These are phyloP conservation scores for Zygosaccharomyces bisporus DNA, from an alignment of 805 yeast species.

Conservation along the genomic window DNA sequence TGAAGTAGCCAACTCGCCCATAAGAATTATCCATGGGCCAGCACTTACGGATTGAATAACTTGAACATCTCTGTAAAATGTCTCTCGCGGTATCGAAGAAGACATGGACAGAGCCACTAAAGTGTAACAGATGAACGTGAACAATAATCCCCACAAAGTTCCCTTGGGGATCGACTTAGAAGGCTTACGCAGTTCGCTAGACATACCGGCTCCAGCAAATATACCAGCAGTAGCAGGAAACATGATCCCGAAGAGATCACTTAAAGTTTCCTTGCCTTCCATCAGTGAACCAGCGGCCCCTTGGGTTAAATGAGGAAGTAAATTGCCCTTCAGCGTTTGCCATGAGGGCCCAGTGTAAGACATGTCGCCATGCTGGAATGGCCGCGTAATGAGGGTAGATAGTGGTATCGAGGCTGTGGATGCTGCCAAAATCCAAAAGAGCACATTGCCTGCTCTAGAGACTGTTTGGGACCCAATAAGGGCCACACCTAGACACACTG, in stretches of 20 bases:
- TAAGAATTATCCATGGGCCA: constrained; percentile 60
- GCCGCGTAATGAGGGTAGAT: constrained; percentile 62
- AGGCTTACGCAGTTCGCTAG: constrained; percentile 85
- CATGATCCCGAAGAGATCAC: constrained; percentile 86
- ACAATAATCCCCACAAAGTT: constrained; percentile 75
- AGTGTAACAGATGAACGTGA: constrained; percentile 74
- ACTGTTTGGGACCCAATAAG: constrained; percentile 77
- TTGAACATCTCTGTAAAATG: constrained; percentile 75
- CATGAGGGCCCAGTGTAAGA: constrained; percentile 72
- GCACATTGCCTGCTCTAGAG: constrained; percentile 72
- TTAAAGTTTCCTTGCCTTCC: constrained; percentile 63
- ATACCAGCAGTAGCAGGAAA: constrained; percentile 99
- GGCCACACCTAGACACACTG: constrained; percentile 70
- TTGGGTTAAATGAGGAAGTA: constrained; percentile 74
- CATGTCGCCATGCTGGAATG: constrained; percentile 52
- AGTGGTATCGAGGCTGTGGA: constrained; percentile 82
- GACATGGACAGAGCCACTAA: constrained; percentile 83
- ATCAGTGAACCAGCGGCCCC: constrained; percentile 90
- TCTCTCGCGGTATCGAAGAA: constrained; percentile 69
- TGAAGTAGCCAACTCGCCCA: constrained; percentile 92
- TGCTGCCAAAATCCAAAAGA: constrained; percentile 61
- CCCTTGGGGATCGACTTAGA: constrained; percentile 90
- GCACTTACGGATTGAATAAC: constrained; percentile 78
- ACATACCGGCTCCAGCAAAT: constrained; percentile 98
- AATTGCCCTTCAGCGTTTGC: constrained; percentile 59